Base-by-base conservation (phyloP, 352 stramenopile genomes). In the Globisporangium middletonii region DNA sequence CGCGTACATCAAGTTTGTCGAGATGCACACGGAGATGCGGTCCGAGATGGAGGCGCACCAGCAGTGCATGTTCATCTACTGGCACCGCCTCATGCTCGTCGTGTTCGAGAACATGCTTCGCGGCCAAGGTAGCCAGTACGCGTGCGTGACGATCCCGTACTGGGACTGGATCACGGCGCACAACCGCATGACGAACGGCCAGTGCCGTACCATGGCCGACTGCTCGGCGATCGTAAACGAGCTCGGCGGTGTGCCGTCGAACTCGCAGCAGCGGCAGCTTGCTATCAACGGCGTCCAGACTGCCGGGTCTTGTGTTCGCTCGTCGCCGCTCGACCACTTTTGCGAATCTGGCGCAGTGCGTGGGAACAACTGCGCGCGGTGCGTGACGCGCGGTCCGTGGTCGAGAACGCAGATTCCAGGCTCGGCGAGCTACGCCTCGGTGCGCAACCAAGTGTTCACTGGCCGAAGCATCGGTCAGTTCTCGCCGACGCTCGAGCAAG, bases 21-120 rank as follows among this genome's bases (percentile, higher is more conserved):
- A 88, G 60, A 60, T 88, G 37, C 75, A 89, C 68, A 78, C 53
- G 15, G 75, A 89, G 13, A 56, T 45, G 4, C 19, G 64, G 19
- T 81, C 72, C 5, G 77, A 75, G 30, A 60, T 64, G 11, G 65
- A 86, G 53, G 79, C 79, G 1, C 79, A 89, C 37, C 50, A 54
- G 19, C 69, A 68, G 35, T 87, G 77, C 53, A 78, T 86, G 72
- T 90, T 90, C 64, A 76, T 79, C 27, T 88, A 87, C 65, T 90
- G 80, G 77, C 80, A 90, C 50, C 80, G 80, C 27, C 72, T 74
- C 53, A 67, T 83, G 50, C 52, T 88, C 1, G 46, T 90, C 15
- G 80, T 66, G 2, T 90, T 81, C 46, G 79, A 89, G 50, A 89
- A 89, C 62, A 89, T 89, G 79, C 68, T 89, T 4, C 75, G 79